Evolutionary conservation across 2,329 filamentous ascomycete genomes (phyloP), one percentile per base, ranked within the genome.

Genomic region (Calonectria leucothoes): DNA sequence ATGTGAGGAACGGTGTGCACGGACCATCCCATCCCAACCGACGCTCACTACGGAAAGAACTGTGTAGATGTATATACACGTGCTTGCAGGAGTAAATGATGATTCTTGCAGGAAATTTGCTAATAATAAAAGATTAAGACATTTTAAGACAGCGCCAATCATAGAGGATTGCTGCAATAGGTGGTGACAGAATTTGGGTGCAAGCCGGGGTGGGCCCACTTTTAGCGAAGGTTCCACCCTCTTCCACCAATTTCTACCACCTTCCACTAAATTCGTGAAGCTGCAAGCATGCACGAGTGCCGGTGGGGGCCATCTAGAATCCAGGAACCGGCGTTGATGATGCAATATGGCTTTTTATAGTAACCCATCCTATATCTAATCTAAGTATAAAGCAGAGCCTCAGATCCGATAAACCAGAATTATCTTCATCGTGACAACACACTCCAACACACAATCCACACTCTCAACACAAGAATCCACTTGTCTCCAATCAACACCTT

Each of bases 301-400:
- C n/a, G 2, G n/a, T 23, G 42, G 42, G 55, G 23, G n/a, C 55
- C 33, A 15, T 39, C 55, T 27, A 15, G 55, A 61, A 37, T 35
- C 33, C 20, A 10, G 33, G n/a, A 39, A 39, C 55, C 23, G 8
- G 12, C 12, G 33, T 17, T 25, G n/a, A 61, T 35, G 37, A 61
- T 14, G 10, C 17, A 23, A 25, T 6, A 14, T 25, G 29, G 39
- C 33, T 64, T 48, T 52, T 69, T 27, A 65, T 70, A 48, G 63
- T 31, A n/a, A 67, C 71, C 63, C 55, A 27, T 27, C 33, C 42
- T 29, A 55, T 27, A 45, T 51, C 63, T 57, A 70, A 29, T 63
- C 57, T 33, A 67, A 66, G 74, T 84, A 84, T 84, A 84, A 83
- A 84, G 77, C 71, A 76, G 68, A 55, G 39, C 67, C 31, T 70